These are phyloP conservation scores for Malassezia slooffiae DNA, from an alignment of 1,284 basidiomycete species.

Conservation along the genomic window DNA sequence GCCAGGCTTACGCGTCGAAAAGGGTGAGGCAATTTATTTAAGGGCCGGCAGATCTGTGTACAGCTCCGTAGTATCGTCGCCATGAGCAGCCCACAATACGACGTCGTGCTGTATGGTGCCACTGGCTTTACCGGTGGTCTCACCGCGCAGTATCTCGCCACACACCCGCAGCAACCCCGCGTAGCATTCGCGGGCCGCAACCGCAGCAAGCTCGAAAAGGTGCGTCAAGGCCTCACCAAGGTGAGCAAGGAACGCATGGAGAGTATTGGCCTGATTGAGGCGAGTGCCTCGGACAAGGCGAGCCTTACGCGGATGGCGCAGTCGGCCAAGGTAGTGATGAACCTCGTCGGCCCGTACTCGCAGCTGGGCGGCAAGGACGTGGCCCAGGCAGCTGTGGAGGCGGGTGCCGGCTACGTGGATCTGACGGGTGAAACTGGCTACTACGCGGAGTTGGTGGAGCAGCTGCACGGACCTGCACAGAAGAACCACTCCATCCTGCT, in stretches of 20 bases:
- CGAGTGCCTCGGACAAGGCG: constrained; percentile 17
- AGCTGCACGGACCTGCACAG: constrained; percentile 59
- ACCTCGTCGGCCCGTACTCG: constrained; percentile 33
- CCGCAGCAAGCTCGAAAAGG: constrained; percentile 17
- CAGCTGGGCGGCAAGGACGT: constrained; percentile 24
- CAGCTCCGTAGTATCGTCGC: too few species aligned
- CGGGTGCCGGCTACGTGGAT: constrained; percentile 59
- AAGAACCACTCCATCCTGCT: constrained; percentile 60
- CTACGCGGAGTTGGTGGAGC: constrained; percentile 51
- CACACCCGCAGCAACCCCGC: constrained; percentile 19
- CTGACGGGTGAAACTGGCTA: constrained; percentile 52
- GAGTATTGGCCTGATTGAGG: constrained; percentile 22
- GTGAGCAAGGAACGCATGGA: constrained; percentile 12
- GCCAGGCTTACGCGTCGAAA: too few species aligned
- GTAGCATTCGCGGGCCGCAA: constrained; percentile 38
- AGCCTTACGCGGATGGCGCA: constrained; percentile 21
- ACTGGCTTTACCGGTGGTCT: constrained; percentile 38
- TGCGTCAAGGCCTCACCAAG: constrained; percentile 15
- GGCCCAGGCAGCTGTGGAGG: constrained; percentile 52
- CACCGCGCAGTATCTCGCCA: constrained; percentile 24
- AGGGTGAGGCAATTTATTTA: too few species aligned
- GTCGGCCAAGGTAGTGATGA: constrained; percentile 22
- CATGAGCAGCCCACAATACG: background rate
- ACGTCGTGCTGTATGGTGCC: constrained; percentile 29
- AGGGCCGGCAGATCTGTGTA: too few species aligned